Base-by-base conservation (phyloP, 257 asterid genomes). In the Lavandula angustifolia region DNA sequence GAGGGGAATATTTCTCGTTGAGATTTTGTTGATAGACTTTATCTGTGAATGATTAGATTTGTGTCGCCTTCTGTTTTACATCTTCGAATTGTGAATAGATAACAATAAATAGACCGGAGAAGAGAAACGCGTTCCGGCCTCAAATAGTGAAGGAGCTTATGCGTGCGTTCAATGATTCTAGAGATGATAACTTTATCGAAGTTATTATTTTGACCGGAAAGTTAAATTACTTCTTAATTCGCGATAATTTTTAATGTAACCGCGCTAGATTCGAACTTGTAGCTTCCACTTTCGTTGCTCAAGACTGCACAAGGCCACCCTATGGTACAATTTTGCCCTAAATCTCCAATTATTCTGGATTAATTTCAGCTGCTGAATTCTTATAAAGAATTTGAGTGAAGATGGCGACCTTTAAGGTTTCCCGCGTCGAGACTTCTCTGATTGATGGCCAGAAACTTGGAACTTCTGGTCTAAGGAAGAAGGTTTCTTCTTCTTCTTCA, bases 361-460 rank as follows among this genome's bases (percentile, higher is more conserved):
- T 66, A 10, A 16, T 14, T 32, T 68, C 37, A 37, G 27, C 38
- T 77, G 12, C 55, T 80, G 57, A 37, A 41, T 37, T 38, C 27
- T 67, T 44, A 1, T 58, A 22, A 18, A 41, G 38, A n/a, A 34
- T 58, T 64, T 34, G 65, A 54, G n/a, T 16, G 54, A 76, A 68
- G 54, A 92, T 92, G 96, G 89, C 54, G 80, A 55, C 70, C n/a
- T 92, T 92, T 79, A 81, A 58, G 73, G 91, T 87, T 75, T 16
- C 76, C 38, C 87, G 85, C 47, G 82, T 92, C 12, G 80, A 82
- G 64, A 89, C 97, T 17, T 82, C 81, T 18, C 96, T 96, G 5
- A 70, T 82, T 40, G 97, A 92, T n/a, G 99, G 99, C 22, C 97
- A 92, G 80, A 89, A 89, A 44, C 99, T 96, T 49, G 97, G 99